Base-by-base conservation (phyloP, 495 filamentous ascomycete species). In the Bacidia rubella region DNA sequence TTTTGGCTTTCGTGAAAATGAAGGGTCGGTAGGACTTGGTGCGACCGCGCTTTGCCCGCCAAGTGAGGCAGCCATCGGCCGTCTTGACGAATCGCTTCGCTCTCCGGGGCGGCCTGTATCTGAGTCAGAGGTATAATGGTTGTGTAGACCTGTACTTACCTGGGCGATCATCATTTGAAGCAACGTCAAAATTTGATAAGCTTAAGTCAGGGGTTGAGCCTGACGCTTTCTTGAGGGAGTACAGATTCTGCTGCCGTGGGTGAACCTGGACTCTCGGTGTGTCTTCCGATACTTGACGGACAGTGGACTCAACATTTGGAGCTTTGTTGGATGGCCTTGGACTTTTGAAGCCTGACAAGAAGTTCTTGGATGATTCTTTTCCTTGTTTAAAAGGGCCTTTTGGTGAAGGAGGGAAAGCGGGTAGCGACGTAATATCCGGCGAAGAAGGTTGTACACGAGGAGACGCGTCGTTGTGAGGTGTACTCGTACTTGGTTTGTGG, bases 321-420 rank as follows among this genome's bases (percentile, higher is more conserved):
- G 68, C 52, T 38, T 64, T 63, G 23, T 63, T 71, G 0, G 76
- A 79, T 10, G 74, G 72, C 48, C 75, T 79, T 0, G 76, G 70
- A 21, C 74, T 74, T 53, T 75, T 75, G 51, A 78, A 63, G 47
- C 70, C 79, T 21, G 74, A 67, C 53, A 81, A 81, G 42, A 80
- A 76, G 2, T 74, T 74, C 50, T 67, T 73, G 7, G 76, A 78
- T 3, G 68, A 62, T 51, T 79, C 76, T 51, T 75, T 69, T n/a
- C 63, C 59, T 52, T 75, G 76, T 56, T 71, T 76, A 2, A 69
- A 61, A 17, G 67, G 65, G 11, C 68, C 65, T 49, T 65, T 73
- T 2, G 74, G 70, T 9, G 73, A 77, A 7, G 75, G 67, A 32
- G 76, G 74, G 52, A 74, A 67, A 58, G 72, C 69, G 29, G 76